phyloP scores from a whole-genome alignment of 345 rosid species.

The Moricandia arvensis region DNA sequence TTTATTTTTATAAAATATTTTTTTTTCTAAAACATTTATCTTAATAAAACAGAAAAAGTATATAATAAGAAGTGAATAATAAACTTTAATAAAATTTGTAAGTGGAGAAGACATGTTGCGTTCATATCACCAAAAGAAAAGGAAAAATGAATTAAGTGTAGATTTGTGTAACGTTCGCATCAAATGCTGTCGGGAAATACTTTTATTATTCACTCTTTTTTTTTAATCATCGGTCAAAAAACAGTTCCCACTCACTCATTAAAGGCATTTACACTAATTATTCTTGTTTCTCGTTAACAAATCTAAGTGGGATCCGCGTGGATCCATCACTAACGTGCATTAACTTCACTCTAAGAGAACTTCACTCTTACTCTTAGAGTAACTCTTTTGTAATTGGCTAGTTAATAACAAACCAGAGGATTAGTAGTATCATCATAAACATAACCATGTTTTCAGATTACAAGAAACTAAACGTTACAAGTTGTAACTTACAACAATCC shows the following conservation, averaged over 20 bases:
- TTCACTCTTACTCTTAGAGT: background rate
- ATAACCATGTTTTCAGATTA: slow-evolving; percentile 25
- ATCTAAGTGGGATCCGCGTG: slow-evolving; percentile 36
- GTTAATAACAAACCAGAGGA: background rate
- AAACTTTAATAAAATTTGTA: slow-evolving; percentile 15
- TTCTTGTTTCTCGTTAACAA: slow-evolving; percentile 27
- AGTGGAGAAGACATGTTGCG: slow-evolving; percentile 35
- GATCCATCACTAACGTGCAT: slow-evolving; percentile 23
- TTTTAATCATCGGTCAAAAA: slow-evolving; percentile 14
- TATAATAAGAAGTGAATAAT: background rate
- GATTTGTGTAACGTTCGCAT: slow-evolving; percentile 32
- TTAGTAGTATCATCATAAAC: background rate
- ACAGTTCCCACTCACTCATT: slow-evolving; percentile 36
- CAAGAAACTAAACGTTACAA: slow-evolving; percentile 32
- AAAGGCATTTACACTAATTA: slow-evolving; percentile 31
- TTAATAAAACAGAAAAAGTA: background rate
- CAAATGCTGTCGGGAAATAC: slow-evolving; percentile 35
- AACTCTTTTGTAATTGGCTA: slow-evolving; percentile 8
- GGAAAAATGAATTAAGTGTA: slow-evolving; percentile 8
- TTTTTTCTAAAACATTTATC: no score
- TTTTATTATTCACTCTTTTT: background rate
- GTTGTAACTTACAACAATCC: slow-evolving; percentile 13
- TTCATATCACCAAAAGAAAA: slow-evolving; percentile 32
- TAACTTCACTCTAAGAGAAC: background rate
- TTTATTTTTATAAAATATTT: no score